Evolutionary conservation across 1,139 yeast species (phyloP), one percentile per base, ranked within the genome.

Genomic region (Meyerozyma athensensis): DNA sequence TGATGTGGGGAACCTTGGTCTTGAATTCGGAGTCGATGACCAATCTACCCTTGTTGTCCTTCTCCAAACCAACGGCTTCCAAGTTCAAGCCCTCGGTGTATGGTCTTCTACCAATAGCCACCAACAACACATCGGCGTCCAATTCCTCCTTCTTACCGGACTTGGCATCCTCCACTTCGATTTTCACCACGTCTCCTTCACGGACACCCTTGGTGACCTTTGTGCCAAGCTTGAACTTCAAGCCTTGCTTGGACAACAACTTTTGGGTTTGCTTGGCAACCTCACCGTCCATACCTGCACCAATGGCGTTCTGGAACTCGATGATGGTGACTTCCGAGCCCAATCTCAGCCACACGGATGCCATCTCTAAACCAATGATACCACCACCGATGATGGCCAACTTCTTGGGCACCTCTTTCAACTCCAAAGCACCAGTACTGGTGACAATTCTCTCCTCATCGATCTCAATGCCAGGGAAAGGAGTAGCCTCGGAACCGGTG

Each of bases 41-140:
- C 56, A 92, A 74, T 63, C 97, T 84, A 43, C 97, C 97, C 63
- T 77, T 81, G 68, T 85, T 80, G 68, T 92, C 98, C 47, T 79
- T 77, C 62, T 92, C 98, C 50, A 92, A 68, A 45, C 96, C 97
- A 48, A 89, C 70, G 46, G 79, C 78, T 67, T 94, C 98, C 46
- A 89, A 82, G 63, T 86, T 83, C 50, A 94, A 77, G 40, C 96
- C 96, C 56, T 79, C 77, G 45, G 95, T 81, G 79, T 81, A 89
- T 50, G 99, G 98, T 72, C 97, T 89, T 77, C 99, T 89, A 61
- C 99, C 99, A 55, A 94, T 87, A 46, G 98, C 97, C 43, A 94
- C 98, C 55, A 92, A 75, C 56, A 92, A 74, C 33, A 90, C 95
- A 60, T 94, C 98, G 40, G 97, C 85, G 50, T 89, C 95, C 39